Base-by-base conservation (phyloP, 129 eudicot genomes). In the Flaveria trinervia region DNA sequence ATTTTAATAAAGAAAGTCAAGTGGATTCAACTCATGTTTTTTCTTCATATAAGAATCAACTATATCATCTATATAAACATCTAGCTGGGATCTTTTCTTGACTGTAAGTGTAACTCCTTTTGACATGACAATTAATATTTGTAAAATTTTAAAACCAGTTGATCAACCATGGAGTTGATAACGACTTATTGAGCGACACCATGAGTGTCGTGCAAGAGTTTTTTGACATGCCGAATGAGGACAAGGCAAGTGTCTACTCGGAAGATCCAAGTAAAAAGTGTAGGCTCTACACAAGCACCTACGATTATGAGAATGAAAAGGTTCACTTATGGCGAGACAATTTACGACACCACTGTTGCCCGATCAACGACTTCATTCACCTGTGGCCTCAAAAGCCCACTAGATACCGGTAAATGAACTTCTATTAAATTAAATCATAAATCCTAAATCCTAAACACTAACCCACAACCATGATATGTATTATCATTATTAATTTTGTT, bases 351-450 rank as follows among this genome's bases (percentile, higher is more conserved):
- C 75, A 73, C 23, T 92, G 96, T 70, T 73, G 82, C 71, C 96
- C 92, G 28, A 74, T 87, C 65, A 76, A 84, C 8, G 78, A 85
- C 22, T 89, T 84, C 77, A 66, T 84, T 74, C 81, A 72, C 66
- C 56, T 36, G 45, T 89, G 97, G 96, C 89, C 97, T 55, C 54
- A 78, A 69, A 89, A 85, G 16, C 96, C 91, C 26, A 30, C 76
- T 4, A 75, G 56, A 78, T 92, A 85, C 51, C 69, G 96, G 97
- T 92, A 80, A 70, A 11, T 17, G 15, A 15, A 16, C 2, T 45
- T 36, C 1, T 36, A 36, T 1, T 36, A 36, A 44, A 9, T 9
- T 44, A 44, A 44, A 44, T 3, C 12, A 44, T 9, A 44, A 44
- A 44, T 13, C 12, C 12, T 44, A 44, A 44, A 44, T 44, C 49